Base-by-base conservation (phyloP, 192 early-diverging fungal species). In the Coemansia sp. region DNA sequence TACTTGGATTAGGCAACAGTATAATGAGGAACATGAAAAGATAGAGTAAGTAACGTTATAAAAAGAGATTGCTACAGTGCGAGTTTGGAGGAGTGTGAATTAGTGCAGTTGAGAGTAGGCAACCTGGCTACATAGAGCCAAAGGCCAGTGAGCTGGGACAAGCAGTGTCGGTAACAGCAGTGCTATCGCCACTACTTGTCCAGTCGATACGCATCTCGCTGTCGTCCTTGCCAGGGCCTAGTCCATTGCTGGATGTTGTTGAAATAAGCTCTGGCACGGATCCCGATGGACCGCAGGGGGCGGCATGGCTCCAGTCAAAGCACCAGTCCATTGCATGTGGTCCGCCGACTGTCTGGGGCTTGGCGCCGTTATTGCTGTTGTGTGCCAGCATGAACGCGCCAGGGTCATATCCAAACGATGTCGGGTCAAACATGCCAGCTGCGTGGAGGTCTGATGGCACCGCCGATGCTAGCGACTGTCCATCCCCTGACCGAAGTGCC, bases 301-400 rank as follows among this genome's bases (percentile, higher is more conserved):
- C 32, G 9, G 62, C 13, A 27, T 65, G 40, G 40, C 47, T 49
- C 73, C 73, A 75, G 52, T 75, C 73, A 40, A 75, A 75, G 47
- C 68, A 69, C 73, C 73, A 75, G 59, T 75, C 68, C 73, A 75
- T 75, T 50, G 73, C 29, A 38, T 72, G 72, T 16, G 61, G 50
- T 1, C 35, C 68, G 30, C 52, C 45, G 22, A 43, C 56, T 1
- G 39, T 27, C 20, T 65, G 68, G 30, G 61, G 15, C 67, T 61
- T 59, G 40, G 39, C n/a, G 6, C 62, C 43, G 18, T 5, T 59
- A 20, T 38, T 38, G 52, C 29, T 59, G 60, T 30, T 45, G 29
- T 70, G 65, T 15, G 55, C 30, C 43, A 62, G 44, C 62, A 71
- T 63, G 20, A 80, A 61, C 2, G 64, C 34, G 62, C 40, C 62